Base-by-base conservation (phyloP, 768 basidiomycete genomes). In the Boletus patriciae region DNA sequence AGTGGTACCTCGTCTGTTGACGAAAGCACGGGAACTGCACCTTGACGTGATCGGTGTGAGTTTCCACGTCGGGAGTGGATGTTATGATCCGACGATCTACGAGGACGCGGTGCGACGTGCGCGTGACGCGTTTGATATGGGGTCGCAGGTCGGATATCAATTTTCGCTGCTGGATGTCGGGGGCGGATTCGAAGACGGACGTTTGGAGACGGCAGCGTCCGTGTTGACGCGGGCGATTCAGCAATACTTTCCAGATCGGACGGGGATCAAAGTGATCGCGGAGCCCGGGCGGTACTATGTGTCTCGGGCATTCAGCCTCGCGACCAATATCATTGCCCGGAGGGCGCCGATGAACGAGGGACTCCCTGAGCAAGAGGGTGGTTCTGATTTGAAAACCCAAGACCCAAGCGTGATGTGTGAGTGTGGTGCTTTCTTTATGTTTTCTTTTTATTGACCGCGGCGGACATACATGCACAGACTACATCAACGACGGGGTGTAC, bases 401-500 rank as follows among this genome's bases (percentile, higher is more conserved):
- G 66, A 66, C 25, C 79, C 86, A 3, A 78, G 76, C 59, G 87
- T 94, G 63, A 99, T 98, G 96, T 97, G 94, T 97, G 75, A 73
- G 94, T 83, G 18, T 52, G 36, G 66, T 62, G 58, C 67, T 67
- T 52, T 47, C 9, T 36, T 64, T 54, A 36, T 33, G 18, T 19
- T 18, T 43, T 36, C n/a, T 42, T 42, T 55, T 56, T 38, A 33
- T 37, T 55, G 55, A 41, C 19, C 10, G 34, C n/a, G 36, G 16
- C 31, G 31, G 31, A 31, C 31, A 31, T 31, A 52, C 47, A 46
- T 43, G 53, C 36, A 34, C 72, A 97, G 94, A 98, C 78, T 98
- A 98, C 79, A 94, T 98, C 83, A 98, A 98, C 76, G 96, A 98
- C 72, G 97, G 97, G 43, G 94, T 99, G 40, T 99, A 99, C 73